Evolutionary conservation across 208 protist species (phyloP), one percentile per base, ranked within the genome.

Genomic region (Polymyxa betae): DNA sequence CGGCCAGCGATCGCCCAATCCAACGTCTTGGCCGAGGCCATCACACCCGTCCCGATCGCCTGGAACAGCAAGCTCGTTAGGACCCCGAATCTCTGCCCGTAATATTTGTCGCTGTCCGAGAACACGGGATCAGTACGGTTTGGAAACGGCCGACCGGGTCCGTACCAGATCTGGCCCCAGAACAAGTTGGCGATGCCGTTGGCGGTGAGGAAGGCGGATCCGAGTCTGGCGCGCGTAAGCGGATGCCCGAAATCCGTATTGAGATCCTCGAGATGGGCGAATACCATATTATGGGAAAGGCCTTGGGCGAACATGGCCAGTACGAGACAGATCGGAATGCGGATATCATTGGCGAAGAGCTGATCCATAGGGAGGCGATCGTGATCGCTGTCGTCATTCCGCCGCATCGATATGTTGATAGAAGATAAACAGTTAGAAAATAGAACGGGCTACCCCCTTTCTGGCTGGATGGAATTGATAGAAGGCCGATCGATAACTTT

Each of bases 121-220:
- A 5, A 5, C 5, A 60, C 49, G 24, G 49, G 49, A 24, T 60
- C 12, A 60, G 12, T 29, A 60, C 49, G 12, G 5, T 24, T 60
- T 24, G 24, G 24, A 60, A 60, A 60, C 24, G 49, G 49, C 49
- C 49, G 12, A 60, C 5, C 49, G 49, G 5, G 49, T 29, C 5
- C 49, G 12, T 5, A 60, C 49, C 72, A 82, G 72, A 82, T 82
- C 72, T n/a, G 35, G 5, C 72, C 72, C 72, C 72, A 82, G 72
- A 82, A 5, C 16, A n/a, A n/a, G n/a, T 82, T 82, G n/a, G 16
- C 35, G 35, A 82, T n/a, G 35, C 16, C 72, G 72, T 43, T 82
- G 16, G 72, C 5, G 35, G 35, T 43, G 16, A 82, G 72, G 72
- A 45, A 82, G 16, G 72, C 5, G 16, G 35, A 38, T 12, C 16